Conservation (phyloP, 257 asterid genomes). For the Fraxinus anomala region DNA sequence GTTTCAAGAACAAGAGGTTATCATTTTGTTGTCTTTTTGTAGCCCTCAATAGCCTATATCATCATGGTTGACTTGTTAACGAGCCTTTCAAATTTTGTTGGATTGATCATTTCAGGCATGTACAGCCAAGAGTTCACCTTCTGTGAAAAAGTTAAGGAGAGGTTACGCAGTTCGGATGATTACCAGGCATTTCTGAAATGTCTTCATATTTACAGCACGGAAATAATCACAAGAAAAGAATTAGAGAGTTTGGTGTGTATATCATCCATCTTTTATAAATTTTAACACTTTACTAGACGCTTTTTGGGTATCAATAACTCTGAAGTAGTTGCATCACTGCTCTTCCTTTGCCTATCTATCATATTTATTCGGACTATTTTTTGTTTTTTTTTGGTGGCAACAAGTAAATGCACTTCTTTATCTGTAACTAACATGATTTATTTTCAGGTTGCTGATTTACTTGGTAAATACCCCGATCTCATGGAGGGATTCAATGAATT, state of each 20-base stretch:
- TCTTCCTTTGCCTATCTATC: constrained; percentile 11
- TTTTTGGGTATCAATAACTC: constrained; percentile 16
- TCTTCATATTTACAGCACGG: constrained; percentile 92
- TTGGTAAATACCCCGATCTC: constrained; percentile 90
- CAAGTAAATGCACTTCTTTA: background rate
- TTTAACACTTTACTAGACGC: constrained; percentile 9
- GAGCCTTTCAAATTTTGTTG: constrained; percentile 17
- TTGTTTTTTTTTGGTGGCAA: background rate
- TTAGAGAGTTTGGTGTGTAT: constrained; percentile 78
- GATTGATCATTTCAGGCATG: constrained; percentile 57
- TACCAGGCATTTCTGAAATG: constrained; percentile 97
- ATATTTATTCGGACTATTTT: background rate
- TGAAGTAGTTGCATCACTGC: constrained; percentile 1
- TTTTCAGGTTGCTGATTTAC: constrained; percentile 77
- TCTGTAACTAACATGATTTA: constrained; percentile 23
- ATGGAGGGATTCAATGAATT: constrained; percentile 85
- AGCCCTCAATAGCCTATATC: background rate
- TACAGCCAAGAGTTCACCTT: constrained; percentile 75
- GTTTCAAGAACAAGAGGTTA: background rate
- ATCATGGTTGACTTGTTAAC: constrained; percentile 12
- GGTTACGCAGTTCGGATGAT: constrained; percentile 72
- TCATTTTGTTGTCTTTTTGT: background rate
- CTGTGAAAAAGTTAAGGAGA: constrained; percentile 95
- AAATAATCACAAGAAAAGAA: constrained; percentile 85
- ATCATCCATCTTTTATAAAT: constrained; percentile 19